Evolutionary conservation across 1,139 yeast species (phyloP), one percentile per base, ranked within the genome.

Genomic region (Geotrichum europaeum): DNA sequence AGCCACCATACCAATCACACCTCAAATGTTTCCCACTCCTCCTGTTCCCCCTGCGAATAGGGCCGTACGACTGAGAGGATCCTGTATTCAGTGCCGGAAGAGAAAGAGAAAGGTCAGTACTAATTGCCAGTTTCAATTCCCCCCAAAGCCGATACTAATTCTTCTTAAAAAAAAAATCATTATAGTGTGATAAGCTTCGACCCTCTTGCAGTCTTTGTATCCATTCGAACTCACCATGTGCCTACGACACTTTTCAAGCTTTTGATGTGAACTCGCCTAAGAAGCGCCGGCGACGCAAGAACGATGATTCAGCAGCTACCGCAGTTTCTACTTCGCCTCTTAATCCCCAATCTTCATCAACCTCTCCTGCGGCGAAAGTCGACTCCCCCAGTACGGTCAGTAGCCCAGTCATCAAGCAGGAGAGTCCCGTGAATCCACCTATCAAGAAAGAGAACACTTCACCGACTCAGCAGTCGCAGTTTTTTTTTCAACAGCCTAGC

Each of bases 1-100:
- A 28, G 45, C 51, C 32, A 43, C 30, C 54, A 24, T 57, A 6
- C 36, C 18, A 18, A 36, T 4, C 6, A 2, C 6, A 13, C 6
- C 43, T n/a, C 18, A 36, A 36, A 49, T 45, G 36, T 28, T 50
- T 50, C 60, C 57, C 15, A 45, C 56, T 22, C 49, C 50, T 22
- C 34, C 55, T 13, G 32, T 50, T 22, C 56, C 61, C 4, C 43
- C 56, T 18, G 53, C 55, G 32, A 54, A 58, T 43, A 43, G 60
- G 40, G 60, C 60, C 15, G 63, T 58, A 20, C 30, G 60, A n/a
- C 59, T 60, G n/a, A 36, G 63, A 52, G 60, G 63, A n/a, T 57
- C 60, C 32, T 60, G 63, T 55, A 60, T 55, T 7, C 60, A 60
- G 40, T 60, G 63, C 51, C 53, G 63, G 13, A 60, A 60, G 43